A percentile compares a stretch with the other conserved stretches of the same genome.
Conservation (phyloP, 225 moss, liverwort and hornwort genomes). For the Takakia lepidozioides region DNA sequence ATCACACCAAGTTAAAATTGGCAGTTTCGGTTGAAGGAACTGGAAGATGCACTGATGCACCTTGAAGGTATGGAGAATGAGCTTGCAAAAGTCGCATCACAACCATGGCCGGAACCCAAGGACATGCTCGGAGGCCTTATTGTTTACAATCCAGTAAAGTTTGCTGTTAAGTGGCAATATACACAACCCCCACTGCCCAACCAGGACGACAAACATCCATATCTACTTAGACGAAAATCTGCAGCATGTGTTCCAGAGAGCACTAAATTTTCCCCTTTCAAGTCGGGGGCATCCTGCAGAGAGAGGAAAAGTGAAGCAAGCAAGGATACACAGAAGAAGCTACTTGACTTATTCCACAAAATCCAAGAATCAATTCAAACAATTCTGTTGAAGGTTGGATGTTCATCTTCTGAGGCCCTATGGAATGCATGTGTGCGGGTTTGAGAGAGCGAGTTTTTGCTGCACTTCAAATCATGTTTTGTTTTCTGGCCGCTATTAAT, state of each 20-base stretch:
- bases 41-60: constrained; percentile 2
- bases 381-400: constrained; percentile 6
- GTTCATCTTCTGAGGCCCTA: background rate
- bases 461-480: no score
- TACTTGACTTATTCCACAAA: constrained; percentile 1
- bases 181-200: background rate
- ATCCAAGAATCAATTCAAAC: constrained; percentile 2
- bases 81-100: constrained; percentile 6
- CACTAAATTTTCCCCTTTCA: background rate
- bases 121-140: constrained; percentile 7
- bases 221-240: background rate
- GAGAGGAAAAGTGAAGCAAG: no score
- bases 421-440: no score
- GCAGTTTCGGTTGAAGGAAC: constrained; percentile 7
- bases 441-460: no score
- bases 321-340: constrained; percentile 2
- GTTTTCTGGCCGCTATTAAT: no score
- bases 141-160: constrained; percentile 6
- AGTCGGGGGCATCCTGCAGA: background rate
- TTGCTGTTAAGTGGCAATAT: constrained; percentile 3
- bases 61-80: constrained; percentile 3
- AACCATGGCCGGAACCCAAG: constrained; percentile 10
- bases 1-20: no score
- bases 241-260: no score
- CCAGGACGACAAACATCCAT: constrained; percentile 3